These are phyloP conservation scores for Candida glucosophila DNA, from an alignment of 1,139 yeast species.

Conservation along the genomic window DNA sequence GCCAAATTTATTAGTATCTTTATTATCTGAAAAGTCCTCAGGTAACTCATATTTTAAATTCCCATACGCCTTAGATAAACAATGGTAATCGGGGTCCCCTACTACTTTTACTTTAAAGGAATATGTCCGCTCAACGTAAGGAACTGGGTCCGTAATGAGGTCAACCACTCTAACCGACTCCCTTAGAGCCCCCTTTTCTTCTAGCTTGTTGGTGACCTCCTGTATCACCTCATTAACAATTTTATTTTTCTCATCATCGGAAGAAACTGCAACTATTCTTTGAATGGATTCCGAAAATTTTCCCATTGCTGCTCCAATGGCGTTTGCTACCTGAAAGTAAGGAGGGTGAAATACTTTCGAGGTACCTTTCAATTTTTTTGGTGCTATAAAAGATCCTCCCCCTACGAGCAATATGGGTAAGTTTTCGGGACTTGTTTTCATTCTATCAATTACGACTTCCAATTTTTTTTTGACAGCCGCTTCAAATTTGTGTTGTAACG, in stretches of 20 bases:
- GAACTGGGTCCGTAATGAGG: conserved; percentile 25
- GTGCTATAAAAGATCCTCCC: conserved; percentile 36
- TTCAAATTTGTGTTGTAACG: conserved; percentile 8
- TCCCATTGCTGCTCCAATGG: conserved; percentile 40
- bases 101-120: conserved; percentile 26
- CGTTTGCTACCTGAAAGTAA: conserved; percentile 32
- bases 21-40: conserved; percentile 2
- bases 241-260: conserved; percentile 12
- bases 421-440: conserved; percentile 34
- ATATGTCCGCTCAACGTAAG: conserved; percentile 26
- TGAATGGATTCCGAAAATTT: conserved; percentile 21
- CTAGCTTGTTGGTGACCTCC: conserved; percentile 12
- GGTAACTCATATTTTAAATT: conserved; percentile 1
- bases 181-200: conserved; percentile 22
- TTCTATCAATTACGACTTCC: conserved; percentile 26
- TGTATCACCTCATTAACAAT: conserved; percentile 14
- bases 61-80: conserved; percentile 6
- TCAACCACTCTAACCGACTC: conserved; percentile 20
- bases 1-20: conserved; percentile 3
- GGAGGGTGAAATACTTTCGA: conserved; percentile 29
- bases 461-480: conserved; percentile 16
- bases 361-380: conserved; percentile 26
- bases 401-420: conserved; percentile 35
- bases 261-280: conserved; percentile 8
- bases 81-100: conserved; percentile 30